Conservation (phyloP, 2,329 filamentous ascomycete species). For the Phaeosphaeriaceae sp. region DNA sequence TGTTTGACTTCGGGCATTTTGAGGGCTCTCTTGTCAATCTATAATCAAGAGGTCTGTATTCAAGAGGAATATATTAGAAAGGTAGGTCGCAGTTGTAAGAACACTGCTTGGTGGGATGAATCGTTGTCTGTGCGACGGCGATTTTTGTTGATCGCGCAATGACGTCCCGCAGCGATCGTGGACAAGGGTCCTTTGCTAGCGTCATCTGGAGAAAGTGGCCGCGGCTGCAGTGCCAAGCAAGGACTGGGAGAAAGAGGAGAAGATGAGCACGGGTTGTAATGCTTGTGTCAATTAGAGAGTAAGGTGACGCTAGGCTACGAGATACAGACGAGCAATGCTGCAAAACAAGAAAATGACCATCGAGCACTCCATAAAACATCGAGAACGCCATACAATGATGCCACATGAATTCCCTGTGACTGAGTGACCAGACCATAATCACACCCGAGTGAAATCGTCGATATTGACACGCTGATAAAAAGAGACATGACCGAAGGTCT, state of each 20-base stretch:
- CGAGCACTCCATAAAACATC: not conserved
- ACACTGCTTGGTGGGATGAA: too few relatives aligned
- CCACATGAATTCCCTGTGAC: too few relatives aligned
- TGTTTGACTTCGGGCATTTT: constrained; percentile 51
- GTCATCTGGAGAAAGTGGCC: not conserved
- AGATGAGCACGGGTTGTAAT: not conserved
- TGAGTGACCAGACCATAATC: too few relatives aligned
- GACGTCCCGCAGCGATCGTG: constrained; percentile 1
- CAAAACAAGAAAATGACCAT: not conserved
- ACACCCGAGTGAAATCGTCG: constrained; percentile 43
- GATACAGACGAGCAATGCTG: not conserved
- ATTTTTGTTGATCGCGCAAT: constrained; percentile 8
- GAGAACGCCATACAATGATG: too few relatives aligned
- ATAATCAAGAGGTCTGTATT: not conserved
- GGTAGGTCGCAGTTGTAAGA: too few relatives aligned
- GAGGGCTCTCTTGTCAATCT: not conserved
- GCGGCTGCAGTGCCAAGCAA: not conserved
- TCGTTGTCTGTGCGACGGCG: not conserved
- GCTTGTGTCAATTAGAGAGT: not conserved
- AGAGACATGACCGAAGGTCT: constrained; percentile 59
- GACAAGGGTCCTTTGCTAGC: not conserved
- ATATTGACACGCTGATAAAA: constrained; percentile 58
- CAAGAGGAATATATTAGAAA: not conserved
- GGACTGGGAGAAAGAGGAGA: not conserved
- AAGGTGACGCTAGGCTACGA: not conserved